Evolutionary conservation across 73 alveolate genomes (phyloP).

Genomic region (Paramecium caudatum): DNA sequence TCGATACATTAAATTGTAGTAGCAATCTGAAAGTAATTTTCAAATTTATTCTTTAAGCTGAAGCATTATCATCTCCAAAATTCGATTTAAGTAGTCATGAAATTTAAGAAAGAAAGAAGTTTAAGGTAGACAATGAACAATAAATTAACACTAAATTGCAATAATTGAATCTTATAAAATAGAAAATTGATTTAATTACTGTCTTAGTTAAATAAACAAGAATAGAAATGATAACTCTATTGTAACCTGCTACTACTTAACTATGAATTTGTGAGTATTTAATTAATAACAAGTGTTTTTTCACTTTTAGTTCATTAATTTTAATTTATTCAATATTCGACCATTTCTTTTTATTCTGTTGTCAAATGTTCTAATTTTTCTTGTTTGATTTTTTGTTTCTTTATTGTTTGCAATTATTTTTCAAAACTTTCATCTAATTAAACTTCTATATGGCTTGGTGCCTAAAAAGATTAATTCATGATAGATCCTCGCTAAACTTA

Average conservation of each 20-base stretch:
- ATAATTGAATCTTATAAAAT: background rate
- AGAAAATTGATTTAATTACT: constrained; percentile 26
- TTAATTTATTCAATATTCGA: constrained; percentile 21
- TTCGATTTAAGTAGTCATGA: constrained; percentile 4
- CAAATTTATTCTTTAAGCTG: background rate
- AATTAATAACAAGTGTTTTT: too few relatives aligned
- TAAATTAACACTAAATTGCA: background rate
- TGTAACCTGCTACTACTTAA: constrained; percentile 5
- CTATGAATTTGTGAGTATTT: too few relatives aligned
- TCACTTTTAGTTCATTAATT: background rate
- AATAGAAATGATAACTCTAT: constrained; percentile 25
- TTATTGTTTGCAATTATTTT: background rate
- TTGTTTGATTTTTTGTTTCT: constrained; percentile 31
- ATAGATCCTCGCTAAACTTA: constrained; percentile 39
- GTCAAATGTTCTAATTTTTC: constrained; percentile 63
- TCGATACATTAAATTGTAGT: constrained; percentile 32
- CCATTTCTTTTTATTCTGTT: constrained; percentile 55
- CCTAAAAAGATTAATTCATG: constrained; percentile 30
- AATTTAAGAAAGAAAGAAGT: background rate
- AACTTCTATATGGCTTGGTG: constrained; percentile 44
- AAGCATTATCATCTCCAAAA: background rate
- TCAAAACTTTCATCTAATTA: constrained; percentile 62
- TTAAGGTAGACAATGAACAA: background rate
- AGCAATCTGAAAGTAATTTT: background rate
- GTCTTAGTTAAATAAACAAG: constrained; percentile 17